These are phyloP conservation scores for Isatis lusitanica DNA, from an alignment of 441 rosid genomes.

Conservation along the genomic window DNA sequence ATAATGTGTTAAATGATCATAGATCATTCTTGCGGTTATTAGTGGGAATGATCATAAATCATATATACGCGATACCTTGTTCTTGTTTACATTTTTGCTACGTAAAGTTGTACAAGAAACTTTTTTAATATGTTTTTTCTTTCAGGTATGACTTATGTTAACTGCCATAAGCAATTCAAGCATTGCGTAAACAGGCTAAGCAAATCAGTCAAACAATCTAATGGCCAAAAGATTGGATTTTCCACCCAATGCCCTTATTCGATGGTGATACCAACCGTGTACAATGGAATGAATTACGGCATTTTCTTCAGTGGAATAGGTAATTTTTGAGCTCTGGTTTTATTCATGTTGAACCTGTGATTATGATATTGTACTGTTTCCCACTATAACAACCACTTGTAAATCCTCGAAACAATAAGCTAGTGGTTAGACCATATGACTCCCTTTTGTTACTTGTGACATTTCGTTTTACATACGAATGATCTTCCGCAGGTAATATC, in stretches of 20 bases:
- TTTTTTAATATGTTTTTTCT: not conserved
- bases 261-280: conserved; percentile 72
- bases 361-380: not conserved
- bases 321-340: conserved; percentile 27
- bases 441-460: not conserved
- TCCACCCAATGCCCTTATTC: conserved; percentile 67
- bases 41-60: too few species aligned
- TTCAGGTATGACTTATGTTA: conserved; percentile 56
- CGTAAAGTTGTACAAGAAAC: not conserved
- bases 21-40: too few species aligned
- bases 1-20: not conserved
- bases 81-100: not conserved
- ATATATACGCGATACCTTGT: not conserved
- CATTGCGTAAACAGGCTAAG: conserved; percentile 64
- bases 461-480: not conserved
- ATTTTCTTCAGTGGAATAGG: conserved; percentile 69
- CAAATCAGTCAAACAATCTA: conserved; percentile 36
- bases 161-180: conserved; percentile 80
- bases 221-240: conserved; percentile 53
- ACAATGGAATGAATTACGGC: conserved; percentile 82
- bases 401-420: not conserved
- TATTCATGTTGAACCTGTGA: not conserved
- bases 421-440: not conserved
- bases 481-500: conserved; percentile 19
- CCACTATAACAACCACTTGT: not conserved